Evolutionary conservation across 345 rosid species (phyloP).

Genomic region (Balakata baccata): DNA sequence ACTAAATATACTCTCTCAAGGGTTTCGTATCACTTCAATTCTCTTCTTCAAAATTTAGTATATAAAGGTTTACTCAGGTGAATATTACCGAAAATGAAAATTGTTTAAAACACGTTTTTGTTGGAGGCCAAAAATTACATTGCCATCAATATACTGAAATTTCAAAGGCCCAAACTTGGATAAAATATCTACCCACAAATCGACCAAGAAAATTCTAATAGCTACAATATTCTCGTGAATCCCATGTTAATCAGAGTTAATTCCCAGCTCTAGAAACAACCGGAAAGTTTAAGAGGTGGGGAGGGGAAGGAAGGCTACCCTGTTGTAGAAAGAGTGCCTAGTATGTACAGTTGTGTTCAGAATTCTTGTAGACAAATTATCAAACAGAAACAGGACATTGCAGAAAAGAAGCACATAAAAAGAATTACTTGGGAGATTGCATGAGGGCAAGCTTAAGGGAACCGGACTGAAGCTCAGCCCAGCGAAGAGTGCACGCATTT

Average conservation of each 20-base stretch:
- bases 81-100: background rate
- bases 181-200: background rate
- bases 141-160: background rate
- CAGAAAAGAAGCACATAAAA: too few species aligned
- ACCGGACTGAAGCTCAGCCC: conserved; percentile 93
- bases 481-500: conserved; percentile 74
- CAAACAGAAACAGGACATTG: conserved; percentile 39
- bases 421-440: conserved; percentile 60
- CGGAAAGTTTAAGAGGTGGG: too few species aligned
- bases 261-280: background rate
- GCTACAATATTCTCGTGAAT: background rate
- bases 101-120: too few species aligned
- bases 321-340: background rate
- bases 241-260: background rate
- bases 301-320: too few species aligned
- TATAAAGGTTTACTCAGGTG: background rate
- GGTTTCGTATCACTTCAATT: background rate
- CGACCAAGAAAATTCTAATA: background rate
- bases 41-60: background rate
- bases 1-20: background rate
- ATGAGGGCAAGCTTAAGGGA: conserved; percentile 77
- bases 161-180: background rate
- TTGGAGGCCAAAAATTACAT: background rate
- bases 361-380: conserved; percentile 39
- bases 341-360: too few species aligned